phyloP scores from a whole-genome alignment of 2,329 filamentous ascomycete genomes.

The Aspergillus caelatus region DNA sequence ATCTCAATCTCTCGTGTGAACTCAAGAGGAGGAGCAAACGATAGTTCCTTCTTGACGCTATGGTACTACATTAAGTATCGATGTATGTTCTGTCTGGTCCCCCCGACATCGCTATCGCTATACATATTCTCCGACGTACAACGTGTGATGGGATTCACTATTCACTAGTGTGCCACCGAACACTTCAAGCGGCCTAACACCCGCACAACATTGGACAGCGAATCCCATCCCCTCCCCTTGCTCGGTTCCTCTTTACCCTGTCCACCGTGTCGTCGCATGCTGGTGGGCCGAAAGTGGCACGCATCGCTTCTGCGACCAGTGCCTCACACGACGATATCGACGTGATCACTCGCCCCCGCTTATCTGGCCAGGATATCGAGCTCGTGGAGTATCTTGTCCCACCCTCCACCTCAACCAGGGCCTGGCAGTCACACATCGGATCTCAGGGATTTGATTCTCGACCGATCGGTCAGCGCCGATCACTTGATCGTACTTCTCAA shows the following conservation, averaged over 20 bases:
- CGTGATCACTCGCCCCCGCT: constrained; percentile 21
- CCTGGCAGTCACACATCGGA: constrained; percentile 9
- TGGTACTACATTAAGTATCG: background rate
- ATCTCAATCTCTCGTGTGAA: background rate
- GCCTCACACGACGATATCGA: constrained; percentile 20
- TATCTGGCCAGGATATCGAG: constrained; percentile 34
- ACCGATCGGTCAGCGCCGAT: constrained; percentile 6
- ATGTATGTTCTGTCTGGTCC: background rate
- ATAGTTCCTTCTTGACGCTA: background rate
- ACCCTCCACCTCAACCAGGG: constrained; percentile 10
- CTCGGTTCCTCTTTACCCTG: constrained; percentile 6
- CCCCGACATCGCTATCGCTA: background rate
- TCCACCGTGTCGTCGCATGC: constrained; percentile 33
- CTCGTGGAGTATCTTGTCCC: constrained; percentile 30
- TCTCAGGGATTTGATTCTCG: background rate
- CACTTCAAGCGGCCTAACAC: constrained; percentile 1
- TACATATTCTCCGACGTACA: constrained; percentile 2
- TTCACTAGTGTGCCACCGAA: constrained; percentile 3
- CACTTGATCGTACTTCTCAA: background rate
- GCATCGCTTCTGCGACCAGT: constrained; percentile 31
- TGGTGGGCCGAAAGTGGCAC: constrained; percentile 26
- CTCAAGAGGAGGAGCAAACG: too few relatives aligned
- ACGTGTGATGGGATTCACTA: constrained; percentile 2
- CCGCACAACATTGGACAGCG: background rate
- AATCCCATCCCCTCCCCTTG: constrained; percentile 5